Percentiles rank a stretch among this genome's conserved stretches.
Conservation (phyloP, 2,329 filamentous ascomycete genomes). For the Akanthomyces uredinophilus region DNA sequence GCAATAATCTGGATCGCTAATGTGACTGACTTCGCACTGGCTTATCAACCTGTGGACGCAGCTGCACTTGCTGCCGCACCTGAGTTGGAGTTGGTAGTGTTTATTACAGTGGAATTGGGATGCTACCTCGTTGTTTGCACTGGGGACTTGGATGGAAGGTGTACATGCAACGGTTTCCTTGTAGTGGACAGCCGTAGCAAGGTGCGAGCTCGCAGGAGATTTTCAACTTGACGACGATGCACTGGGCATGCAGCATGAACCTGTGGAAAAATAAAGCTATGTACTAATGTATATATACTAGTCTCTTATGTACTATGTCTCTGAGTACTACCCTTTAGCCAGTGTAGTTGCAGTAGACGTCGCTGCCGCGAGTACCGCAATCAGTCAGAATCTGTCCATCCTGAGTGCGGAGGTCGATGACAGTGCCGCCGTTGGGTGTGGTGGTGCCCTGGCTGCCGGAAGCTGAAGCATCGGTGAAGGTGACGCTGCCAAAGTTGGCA, state of each 20-base stretch:
- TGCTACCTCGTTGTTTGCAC: too few relatives aligned
- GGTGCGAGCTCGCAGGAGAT: not conserved
- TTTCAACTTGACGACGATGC: not conserved
- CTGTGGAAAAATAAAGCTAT: not conserved
- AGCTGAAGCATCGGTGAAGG: slow-evolving; percentile 10
- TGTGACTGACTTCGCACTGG: too few relatives aligned
- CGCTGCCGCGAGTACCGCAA: not conserved
- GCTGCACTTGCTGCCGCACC: too few relatives aligned
- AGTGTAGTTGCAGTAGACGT: slow-evolving; percentile 11
- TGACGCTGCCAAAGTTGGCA: slow-evolving; percentile 13
- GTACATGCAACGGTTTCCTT: too few relatives aligned
- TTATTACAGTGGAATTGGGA: too few relatives aligned
- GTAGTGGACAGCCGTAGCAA: too few relatives aligned
- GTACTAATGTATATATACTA: not conserved
- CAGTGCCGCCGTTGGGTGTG: not conserved
- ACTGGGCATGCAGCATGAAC: too few relatives aligned
- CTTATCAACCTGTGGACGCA: too few relatives aligned
- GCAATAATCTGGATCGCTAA: too few relatives aligned
- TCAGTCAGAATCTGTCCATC: not conserved
- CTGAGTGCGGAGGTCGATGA: not conserved
- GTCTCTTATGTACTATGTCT: not conserved
- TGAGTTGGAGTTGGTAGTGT: too few relatives aligned
- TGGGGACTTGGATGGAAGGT: too few relatives aligned
- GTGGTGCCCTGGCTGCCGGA: slow-evolving; percentile 25
- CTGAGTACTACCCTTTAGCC: not conserved